Evolutionary conservation across 306 rosid species (phyloP).

Genomic region (Quercus dentata): DNA sequence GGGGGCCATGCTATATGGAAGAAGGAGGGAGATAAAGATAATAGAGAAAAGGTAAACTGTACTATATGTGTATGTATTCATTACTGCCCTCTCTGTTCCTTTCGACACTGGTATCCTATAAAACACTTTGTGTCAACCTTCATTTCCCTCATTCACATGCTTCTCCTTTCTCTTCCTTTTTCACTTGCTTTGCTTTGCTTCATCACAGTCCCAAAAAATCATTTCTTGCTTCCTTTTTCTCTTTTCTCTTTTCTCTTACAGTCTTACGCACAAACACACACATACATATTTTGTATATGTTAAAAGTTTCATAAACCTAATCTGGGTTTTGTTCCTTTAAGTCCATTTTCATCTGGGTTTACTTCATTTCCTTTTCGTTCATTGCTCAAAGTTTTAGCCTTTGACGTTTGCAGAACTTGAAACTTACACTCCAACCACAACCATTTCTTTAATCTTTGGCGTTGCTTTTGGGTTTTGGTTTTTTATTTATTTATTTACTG

Average conservation of each 20-base stretch:
- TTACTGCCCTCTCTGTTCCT: too few species aligned
- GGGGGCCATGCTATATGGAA: background rate
- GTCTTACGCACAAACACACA: background rate
- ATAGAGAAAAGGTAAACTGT: too few species aligned
- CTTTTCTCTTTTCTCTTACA: background rate
- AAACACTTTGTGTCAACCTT: background rate
- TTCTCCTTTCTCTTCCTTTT: background rate
- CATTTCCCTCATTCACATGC: conserved; percentile 6
- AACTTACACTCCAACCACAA: background rate
- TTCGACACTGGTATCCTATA: background rate
- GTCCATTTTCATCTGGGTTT: background rate
- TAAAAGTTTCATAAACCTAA: background rate
- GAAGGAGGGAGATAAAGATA: too few species aligned
- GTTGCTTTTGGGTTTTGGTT: background rate
- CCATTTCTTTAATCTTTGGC: background rate
- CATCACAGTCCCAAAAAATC: background rate
- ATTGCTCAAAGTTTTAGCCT: background rate
- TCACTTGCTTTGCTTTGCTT: background rate
- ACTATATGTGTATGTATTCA: background rate
- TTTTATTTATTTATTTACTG: background rate
- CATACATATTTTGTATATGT: background rate
- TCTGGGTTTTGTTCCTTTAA: conserved; percentile 12
- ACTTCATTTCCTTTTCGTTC: background rate
- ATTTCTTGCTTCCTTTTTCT: background rate
- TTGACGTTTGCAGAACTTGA: background rate